Evolutionary conservation across 257 asterid species (phyloP), one percentile per base, ranked within the genome.

Genomic region (Cynanchum wilfordii): DNA sequence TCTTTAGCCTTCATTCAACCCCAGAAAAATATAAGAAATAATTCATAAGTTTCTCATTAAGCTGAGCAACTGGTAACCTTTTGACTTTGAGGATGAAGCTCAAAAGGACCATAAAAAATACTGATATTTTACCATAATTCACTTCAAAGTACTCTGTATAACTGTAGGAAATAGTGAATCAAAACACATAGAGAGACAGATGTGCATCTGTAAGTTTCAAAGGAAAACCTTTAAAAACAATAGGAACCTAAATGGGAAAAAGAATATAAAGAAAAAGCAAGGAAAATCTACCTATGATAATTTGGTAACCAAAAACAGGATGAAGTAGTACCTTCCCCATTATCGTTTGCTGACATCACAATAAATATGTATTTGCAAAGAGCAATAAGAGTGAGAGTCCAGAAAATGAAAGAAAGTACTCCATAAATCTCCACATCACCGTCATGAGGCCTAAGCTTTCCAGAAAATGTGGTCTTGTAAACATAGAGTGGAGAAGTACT

Each of bases 401-500:
- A 82, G 77, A 82, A 82, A 69, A 82, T 75, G 78, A 82, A 75
- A 33, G 81, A 82, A 47, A 82, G 80, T 49, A 71, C 83, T 65
- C 85, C 85, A 75, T 72, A 78, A 62, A 82, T 76, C 75, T 60
- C 80, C 29, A 71, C 79, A n/a, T 79, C 81, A 24, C 71, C 77
- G 67, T 75, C 76, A 54, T 72, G 66, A 65, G 72, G 78, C 44
- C 74, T 68, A 58, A 78, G 79, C 65, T 75, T 75, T 38, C 83
- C 85, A 0, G 79, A 71, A 75, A 82, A 82, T 40, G 79, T 70
- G 44, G 74, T 78, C 70, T 67, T 82, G 72, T 75, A 82, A 11
- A 82, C 85, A 69, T 82, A 82, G 66, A 82, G 83, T 8, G 85
- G 85, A 11, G 85, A 82, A 29, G 83, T 82, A 63, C 85, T 78